These are phyloP conservation scores for Plantago ovata DNA, from an alignment of 257 asterid species.

Conservation along the genomic window DNA sequence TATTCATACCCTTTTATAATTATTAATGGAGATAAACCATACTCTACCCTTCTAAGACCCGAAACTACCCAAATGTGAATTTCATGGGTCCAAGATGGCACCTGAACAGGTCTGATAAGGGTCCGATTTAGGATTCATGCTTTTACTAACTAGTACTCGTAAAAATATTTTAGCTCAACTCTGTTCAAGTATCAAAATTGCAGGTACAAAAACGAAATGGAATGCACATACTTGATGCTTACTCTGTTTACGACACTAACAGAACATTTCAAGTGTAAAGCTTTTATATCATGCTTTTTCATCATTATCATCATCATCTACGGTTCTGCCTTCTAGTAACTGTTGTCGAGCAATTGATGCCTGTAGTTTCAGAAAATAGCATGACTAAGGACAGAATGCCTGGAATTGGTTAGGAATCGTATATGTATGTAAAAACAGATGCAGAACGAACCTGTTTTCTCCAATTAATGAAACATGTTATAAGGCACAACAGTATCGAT, in stretches of 20 bases:
- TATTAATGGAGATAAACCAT: too few species aligned
- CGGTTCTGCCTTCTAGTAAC: slow-evolving; percentile 7
- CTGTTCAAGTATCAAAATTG: background rate
- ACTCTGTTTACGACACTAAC: too few species aligned
- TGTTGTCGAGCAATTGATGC: slow-evolving; percentile 31
- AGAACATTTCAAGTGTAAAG: too few species aligned
- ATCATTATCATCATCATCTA: slow-evolving; percentile 6
- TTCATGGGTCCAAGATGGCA: too few species aligned
- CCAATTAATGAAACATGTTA: background rate
- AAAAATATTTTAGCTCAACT: too few species aligned
- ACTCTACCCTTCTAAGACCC: too few species aligned
- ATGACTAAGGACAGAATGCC: background rate
- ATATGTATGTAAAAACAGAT: background rate
- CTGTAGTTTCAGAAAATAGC: slow-evolving; percentile 14
- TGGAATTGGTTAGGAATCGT: background rate
- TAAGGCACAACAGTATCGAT: background rate
- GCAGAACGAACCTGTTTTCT: slow-evolving; percentile 36
- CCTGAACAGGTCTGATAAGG: too few species aligned
- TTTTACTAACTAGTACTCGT: too few species aligned
- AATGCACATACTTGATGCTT: background rate
- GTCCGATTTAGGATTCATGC: too few species aligned
- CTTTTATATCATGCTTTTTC: background rate
- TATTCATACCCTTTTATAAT: too few species aligned
- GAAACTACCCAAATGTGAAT: too few species aligned
- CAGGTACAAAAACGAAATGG: background rate